Percentiles rank a stretch among this genome's conserved stretches.
Evolutionary conservation across 805 yeast species (phyloP).

Genomic region (Candida vaughaniae): DNA sequence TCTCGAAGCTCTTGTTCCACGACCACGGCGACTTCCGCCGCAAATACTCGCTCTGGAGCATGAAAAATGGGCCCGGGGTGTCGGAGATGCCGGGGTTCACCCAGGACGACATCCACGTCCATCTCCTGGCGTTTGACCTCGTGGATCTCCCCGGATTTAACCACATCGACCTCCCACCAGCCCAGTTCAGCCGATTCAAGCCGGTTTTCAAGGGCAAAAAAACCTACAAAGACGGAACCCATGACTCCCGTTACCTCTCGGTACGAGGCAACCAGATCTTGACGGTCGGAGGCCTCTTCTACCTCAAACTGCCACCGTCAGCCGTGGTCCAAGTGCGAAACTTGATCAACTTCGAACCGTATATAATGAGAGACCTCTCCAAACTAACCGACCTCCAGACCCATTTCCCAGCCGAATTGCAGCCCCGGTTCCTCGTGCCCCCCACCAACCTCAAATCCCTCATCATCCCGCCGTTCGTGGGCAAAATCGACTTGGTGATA

Average conservation of each 20-base stretch:
- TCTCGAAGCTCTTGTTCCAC: slow-evolving; percentile 28
- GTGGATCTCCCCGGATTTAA: slow-evolving; percentile 15
- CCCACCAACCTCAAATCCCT: slow-evolving; percentile 33
- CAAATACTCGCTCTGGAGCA: slow-evolving; percentile 19
- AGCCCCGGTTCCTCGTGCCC: slow-evolving; percentile 11
- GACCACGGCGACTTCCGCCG: slow-evolving; percentile 5
- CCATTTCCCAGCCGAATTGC: slow-evolving; percentile 18
- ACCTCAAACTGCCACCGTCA: slow-evolving; percentile 50
- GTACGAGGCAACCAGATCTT: slow-evolving; percentile 45
- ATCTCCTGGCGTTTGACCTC: slow-evolving; percentile 18
- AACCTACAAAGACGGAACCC: slow-evolving; percentile 28
- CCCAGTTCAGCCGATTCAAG: slow-evolving; percentile 21
- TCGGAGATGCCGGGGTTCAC: slow-evolving; percentile 72
- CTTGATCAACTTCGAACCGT: slow-evolving; percentile 50
- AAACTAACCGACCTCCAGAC: slow-evolving; percentile 17
- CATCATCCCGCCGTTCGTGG: slow-evolving; percentile 69
- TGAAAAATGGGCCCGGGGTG: slow-evolving; percentile 43
- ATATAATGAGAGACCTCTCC: slow-evolving; percentile 41
- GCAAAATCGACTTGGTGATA: slow-evolving; percentile 63
- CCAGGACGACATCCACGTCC: slow-evolving; percentile 43
- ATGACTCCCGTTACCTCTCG: slow-evolving; percentile 32
- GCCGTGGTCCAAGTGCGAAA: slow-evolving; percentile 33
- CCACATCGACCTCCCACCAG: slow-evolving; percentile 11
- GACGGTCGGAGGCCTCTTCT: slow-evolving; percentile 63
- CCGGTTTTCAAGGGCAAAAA: slow-evolving; percentile 27